Evolutionary conservation across 495 filamentous ascomycete genomes (phyloP), one percentile per base, ranked within the genome.

Genomic region (Bathelium albidoporum): DNA sequence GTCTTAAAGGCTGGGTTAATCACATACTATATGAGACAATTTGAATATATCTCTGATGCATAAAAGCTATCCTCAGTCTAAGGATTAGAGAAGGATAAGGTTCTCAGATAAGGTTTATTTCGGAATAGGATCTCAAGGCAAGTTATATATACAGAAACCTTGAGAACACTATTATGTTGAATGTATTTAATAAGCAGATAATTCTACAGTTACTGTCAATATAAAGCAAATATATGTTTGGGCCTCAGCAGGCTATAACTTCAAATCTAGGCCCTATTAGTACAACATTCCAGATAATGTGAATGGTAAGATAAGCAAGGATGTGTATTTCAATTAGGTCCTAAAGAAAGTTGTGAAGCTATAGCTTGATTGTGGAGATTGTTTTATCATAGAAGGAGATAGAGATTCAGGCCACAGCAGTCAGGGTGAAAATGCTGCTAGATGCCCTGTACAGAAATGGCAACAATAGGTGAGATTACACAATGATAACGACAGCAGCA

Each of bases 381-480:
- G 49, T 41, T 67, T 64, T 59, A 60, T 64, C 12, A 58, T 67
- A n/a, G 36, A 67, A 52, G 62, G 64, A 31, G 62, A 64, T 58
- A 29, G 59, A 22, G 62, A 64, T 49, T 39, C 36, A 58, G 31
- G 58, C n/a, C 59, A 67, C 58, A 32, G 62, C 18, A 32, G 20
- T 36, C 29, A 62, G 2, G 53, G 45, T 4, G 24, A 2, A 1
- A 67, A 61, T 61, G 62, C 60, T 55, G 5, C 44, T 4, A 49
- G 18, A 49, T 49, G 44, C 20, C 44, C 44, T 49, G 29, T 67
- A 26, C 11, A 43, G 24, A 55, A 49, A 14, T 67, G 59, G 61
- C 64, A 67, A 28, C 16, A 61, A n/a, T n/a, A n/a, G n/a, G n/a
- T n/a, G n/a, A n/a, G n/a, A n/a, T n/a, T n/a, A n/a, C n/a, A n/a